These are phyloP conservation scores for Saturnispora silvae DNA, from an alignment of 805 yeast genomes.

Conservation along the genomic window DNA sequence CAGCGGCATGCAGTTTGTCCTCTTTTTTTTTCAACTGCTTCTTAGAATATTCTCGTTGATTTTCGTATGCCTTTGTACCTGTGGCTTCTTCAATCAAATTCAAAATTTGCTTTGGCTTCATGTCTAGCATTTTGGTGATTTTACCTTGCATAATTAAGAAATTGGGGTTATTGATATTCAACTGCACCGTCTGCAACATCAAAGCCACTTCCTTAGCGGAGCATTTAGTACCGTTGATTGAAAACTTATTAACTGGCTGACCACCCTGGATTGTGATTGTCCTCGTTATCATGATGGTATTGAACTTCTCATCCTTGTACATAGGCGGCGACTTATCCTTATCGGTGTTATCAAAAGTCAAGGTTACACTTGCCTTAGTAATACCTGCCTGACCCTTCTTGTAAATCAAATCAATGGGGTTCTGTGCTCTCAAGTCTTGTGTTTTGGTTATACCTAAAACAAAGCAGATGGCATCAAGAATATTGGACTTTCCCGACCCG, in stretches of 20 bases:
- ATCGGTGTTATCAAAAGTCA: slow-evolving; percentile 85
- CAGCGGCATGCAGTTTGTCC: slow-evolving; percentile 68
- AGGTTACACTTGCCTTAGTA: slow-evolving; percentile 92
- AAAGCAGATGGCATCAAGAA: slow-evolving; percentile 93
- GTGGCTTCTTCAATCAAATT: slow-evolving; percentile 96
- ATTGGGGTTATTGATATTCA: slow-evolving; percentile 93
- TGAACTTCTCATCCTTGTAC: slow-evolving; percentile 60
- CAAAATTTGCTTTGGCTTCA: slow-evolving; percentile 86
- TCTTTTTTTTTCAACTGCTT: slow-evolving; percentile 89
- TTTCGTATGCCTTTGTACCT: slow-evolving; percentile 93
- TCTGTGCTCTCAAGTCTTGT: slow-evolving; percentile 91
- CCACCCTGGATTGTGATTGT: slow-evolving; percentile 74
- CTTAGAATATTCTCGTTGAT: slow-evolving; percentile 82
- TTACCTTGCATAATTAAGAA: slow-evolving; percentile 98
- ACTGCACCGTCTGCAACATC: slow-evolving; percentile 86
- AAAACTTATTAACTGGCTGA: slow-evolving; percentile 40
- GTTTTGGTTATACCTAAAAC: slow-evolving; percentile 94
- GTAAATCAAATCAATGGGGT: slow-evolving; percentile 85
- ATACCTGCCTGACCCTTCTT: slow-evolving; percentile 98
- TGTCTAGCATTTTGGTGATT: slow-evolving; percentile 91
- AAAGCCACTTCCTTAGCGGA: slow-evolving; percentile 88
- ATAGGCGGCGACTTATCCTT: slow-evolving; percentile 74
- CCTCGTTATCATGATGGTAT: slow-evolving; percentile 82
- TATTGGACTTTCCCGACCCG: slow-evolving; percentile 96
- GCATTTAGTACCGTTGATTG: slow-evolving; percentile 93